A percentile compares a stretch with the other conserved stretches of the same genome.
Evolutionary conservation across 306 rosid genomes (phyloP).

Genomic region (Malus asiatica): DNA sequence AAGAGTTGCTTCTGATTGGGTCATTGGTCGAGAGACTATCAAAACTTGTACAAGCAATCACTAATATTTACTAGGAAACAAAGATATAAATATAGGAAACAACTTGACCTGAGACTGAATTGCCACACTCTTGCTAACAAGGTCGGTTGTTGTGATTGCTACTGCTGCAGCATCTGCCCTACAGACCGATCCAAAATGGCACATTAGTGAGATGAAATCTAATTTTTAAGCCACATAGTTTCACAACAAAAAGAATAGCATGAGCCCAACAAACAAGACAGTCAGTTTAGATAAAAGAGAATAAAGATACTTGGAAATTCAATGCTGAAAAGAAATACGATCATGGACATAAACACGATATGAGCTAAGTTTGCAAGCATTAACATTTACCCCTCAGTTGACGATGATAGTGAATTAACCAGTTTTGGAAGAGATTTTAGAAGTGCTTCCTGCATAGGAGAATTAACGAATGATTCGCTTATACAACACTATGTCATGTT

Average conservation of each 20-base stretch:
- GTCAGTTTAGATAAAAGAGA: neutral
- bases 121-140: constrained; percentile 93
- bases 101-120: constrained; percentile 62
- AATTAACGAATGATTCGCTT: constrained; percentile 4
- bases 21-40: neutral
- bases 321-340: neutral
- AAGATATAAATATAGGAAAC: neutral
- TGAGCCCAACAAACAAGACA: neutral
- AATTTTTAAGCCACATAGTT: neutral
- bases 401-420: constrained; percentile 55
- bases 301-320: neutral
- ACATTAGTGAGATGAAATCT: neutral
- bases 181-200: constrained; percentile 19
- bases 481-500: constrained; percentile 1
- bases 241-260: neutral
- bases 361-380: neutral
- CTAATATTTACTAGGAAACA: too few relatives aligned
- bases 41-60: neutral
- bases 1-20: neutral
- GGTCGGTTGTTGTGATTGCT: constrained; percentile 94
- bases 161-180: constrained; percentile 94
- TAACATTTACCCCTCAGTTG: constrained; percentile 55
- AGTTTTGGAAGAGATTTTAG: constrained; percentile 65
- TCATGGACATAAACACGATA: neutral
- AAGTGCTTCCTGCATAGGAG: constrained; percentile 63